A percentile compares a stretch with the other conserved stretches of the same genome.
These are phyloP conservation scores for Aspergillus hancockii DNA, from an alignment of 495 filamentous ascomycete genomes.

Conservation along the genomic window DNA sequence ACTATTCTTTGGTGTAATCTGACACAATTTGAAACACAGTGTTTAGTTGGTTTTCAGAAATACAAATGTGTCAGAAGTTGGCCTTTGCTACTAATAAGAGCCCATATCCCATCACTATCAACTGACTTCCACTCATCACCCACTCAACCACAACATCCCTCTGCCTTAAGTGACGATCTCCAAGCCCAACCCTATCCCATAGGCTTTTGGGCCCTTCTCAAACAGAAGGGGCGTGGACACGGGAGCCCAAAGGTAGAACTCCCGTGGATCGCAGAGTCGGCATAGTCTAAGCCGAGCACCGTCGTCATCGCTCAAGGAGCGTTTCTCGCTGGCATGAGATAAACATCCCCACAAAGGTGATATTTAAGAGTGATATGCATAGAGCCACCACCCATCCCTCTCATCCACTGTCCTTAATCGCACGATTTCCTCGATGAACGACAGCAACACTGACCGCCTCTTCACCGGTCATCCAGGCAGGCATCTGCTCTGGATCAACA, in stretches of 20 bases:
- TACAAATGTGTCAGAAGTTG: background rate
- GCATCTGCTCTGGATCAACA: slow-evolving; percentile 74
- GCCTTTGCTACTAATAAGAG: too few relatives aligned
- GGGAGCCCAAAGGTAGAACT: background rate
- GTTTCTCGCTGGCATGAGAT: background rate
- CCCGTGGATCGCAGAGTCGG: background rate
- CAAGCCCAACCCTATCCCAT: background rate
- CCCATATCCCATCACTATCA: background rate
- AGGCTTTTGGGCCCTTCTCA: background rate
- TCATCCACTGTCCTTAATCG: slow-evolving; percentile 27
- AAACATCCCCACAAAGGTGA: background rate
- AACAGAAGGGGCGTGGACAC: background rate
- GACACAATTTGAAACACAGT: background rate
- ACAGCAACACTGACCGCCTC: slow-evolving; percentile 73
- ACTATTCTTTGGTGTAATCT: background rate
- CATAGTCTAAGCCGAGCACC: background rate
- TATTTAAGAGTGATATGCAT: background rate
- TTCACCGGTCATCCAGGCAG: slow-evolving; percentile 90
- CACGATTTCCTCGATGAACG: slow-evolving; percentile 60
- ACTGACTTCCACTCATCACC: background rate
- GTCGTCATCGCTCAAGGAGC: background rate
- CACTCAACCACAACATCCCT: background rate
- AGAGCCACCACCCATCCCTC: background rate
- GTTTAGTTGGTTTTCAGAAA: background rate
- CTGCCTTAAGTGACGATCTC: background rate